phyloP scores from a whole-genome alignment of 768 basidiomycete genomes.

The Leccinum sublutescens region DNA sequence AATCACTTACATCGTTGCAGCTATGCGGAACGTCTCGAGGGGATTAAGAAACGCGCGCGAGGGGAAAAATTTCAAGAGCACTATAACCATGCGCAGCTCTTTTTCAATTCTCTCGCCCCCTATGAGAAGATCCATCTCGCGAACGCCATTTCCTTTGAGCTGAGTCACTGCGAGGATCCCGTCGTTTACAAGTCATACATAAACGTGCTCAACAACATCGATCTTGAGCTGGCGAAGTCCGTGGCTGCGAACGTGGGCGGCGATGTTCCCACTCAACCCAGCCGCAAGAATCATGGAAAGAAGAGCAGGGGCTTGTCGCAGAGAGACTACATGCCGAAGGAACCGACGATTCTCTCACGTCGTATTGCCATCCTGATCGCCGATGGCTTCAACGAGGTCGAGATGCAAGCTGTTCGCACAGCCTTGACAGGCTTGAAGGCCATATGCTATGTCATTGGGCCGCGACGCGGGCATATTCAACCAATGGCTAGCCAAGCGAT shows the following conservation, averaged over 20 bases:
- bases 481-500: slow-evolving; percentile 31
- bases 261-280: slow-evolving; percentile 50
- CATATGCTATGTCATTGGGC: slow-evolving; percentile 64
- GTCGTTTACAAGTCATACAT: slow-evolving; percentile 68
- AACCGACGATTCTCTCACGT: slow-evolving; percentile 59
- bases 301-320: slow-evolving; percentile 59
- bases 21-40: slow-evolving; percentile 47
- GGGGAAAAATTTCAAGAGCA: slow-evolving; percentile 80
- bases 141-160: slow-evolving; percentile 74
- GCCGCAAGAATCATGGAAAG: slow-evolving; percentile 56
- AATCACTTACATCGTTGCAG: slow-evolving; percentile 31
- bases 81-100: slow-evolving; percentile 69
- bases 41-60: slow-evolving; percentile 58
- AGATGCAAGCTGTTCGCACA: slow-evolving; percentile 57
- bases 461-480: slow-evolving; percentile 53
- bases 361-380: slow-evolving; percentile 75
- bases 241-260: slow-evolving; percentile 69
- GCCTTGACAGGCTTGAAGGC: slow-evolving; percentile 53
- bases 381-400: slow-evolving; percentile 67
- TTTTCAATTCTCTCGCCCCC: slow-evolving; percentile 74
- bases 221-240: slow-evolving; percentile 65
- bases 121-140: slow-evolving; percentile 74
- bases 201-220: slow-evolving; percentile 66
- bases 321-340: slow-evolving; percentile 49
- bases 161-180: slow-evolving; percentile 79